Evolutionary conservation across 495 filamentous ascomycete species (phyloP), one percentile per base, ranked within the genome.

Genomic region (Hyaloscypha hepaticicola): DNA sequence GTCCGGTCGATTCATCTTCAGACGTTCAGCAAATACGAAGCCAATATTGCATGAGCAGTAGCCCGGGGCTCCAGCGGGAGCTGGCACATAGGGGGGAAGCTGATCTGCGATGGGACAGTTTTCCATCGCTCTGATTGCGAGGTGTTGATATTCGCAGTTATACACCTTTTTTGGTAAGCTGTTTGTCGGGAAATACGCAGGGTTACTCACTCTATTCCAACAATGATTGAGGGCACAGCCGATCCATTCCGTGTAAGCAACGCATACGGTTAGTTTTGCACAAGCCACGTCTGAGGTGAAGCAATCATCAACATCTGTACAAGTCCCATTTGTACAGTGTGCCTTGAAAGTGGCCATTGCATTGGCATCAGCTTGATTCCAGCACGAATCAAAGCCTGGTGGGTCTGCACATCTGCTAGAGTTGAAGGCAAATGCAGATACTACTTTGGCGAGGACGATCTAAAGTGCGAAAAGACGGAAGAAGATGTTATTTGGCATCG

Each of bases 11-110:
- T 57, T 34, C 26, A 29, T 57, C 4, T 41, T 41, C 25, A 57
- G 25, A 57, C n/a, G 55, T 7, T 28, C 55, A 1, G 22, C 24
- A 19, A 26, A 57, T 5, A 57, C 25, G 27, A 57, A 57, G 25
- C 55, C 55, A 8, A 57, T 57, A n/a, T 33, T 45, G 31, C 56
- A 58, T 11, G 56, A 58, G 33, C 28, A 58, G 14, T 26, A 41
- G 3, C 56, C 29, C 1, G 56, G 29, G 2, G 56, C 56, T 5
- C 22, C 56, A 41, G 16, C 27, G 14, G 56, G 33, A 6, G 56
- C 16, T 5, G 56, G 56, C 14, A 58, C 14, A n/a, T 38, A 45
- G 8, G 56, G 56, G 5, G 56, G 28, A 12, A 41, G 29, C 16
- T 38, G 28, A 14, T 41, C 33, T 2, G 56, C 56, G 7, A 41